Conservation (phyloP, 2,329 filamentous ascomycete species). For the Penicillium palitans region DNA sequence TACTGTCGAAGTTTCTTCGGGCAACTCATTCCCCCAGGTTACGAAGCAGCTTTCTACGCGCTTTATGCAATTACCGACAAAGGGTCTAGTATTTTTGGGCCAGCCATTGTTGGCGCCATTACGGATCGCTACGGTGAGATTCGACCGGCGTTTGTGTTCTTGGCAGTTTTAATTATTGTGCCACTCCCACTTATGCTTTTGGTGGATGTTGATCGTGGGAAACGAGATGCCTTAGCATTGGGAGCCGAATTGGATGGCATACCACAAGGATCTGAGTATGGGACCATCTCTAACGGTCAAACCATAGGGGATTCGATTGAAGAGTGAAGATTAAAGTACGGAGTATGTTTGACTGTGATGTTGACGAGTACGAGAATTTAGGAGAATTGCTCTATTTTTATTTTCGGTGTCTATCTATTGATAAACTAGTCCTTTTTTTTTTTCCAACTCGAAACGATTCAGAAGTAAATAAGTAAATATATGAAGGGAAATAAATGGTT, state of each 20-base stretch:
- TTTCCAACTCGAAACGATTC: background rate
- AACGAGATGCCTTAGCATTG: slow-evolving; percentile 65
- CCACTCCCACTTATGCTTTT: slow-evolving; percentile 82
- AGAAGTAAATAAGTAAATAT: background rate
- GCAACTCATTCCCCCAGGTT: slow-evolving; percentile 89
- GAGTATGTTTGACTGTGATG: background rate
- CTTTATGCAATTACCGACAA: slow-evolving; percentile 98
- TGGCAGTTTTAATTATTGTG: slow-evolving; percentile 78
- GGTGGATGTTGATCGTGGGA: slow-evolving; percentile 80
- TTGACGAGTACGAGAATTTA: background rate
- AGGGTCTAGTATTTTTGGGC: slow-evolving; percentile 88
- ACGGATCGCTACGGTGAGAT: slow-evolving; percentile 82
- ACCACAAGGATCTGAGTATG: slow-evolving; percentile 27
- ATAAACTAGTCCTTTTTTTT: background rate
- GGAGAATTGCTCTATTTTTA: background rate
- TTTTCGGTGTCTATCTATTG: background rate
- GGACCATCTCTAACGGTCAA: slow-evolving; percentile 16
- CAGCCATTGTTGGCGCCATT: slow-evolving; percentile 88
- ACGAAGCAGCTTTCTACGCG: slow-evolving; percentile 93
- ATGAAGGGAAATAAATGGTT: background rate
- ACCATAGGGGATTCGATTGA: background rate
- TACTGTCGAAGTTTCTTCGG: slow-evolving; percentile 93
- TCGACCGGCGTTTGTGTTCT: slow-evolving; percentile 85
- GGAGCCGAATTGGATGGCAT: slow-evolving; percentile 53
- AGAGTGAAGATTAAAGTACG: background rate